Evolutionary conservation across 1,284 basidiomycete genomes (phyloP).

Genomic region (Puccinia coronata): DNA sequence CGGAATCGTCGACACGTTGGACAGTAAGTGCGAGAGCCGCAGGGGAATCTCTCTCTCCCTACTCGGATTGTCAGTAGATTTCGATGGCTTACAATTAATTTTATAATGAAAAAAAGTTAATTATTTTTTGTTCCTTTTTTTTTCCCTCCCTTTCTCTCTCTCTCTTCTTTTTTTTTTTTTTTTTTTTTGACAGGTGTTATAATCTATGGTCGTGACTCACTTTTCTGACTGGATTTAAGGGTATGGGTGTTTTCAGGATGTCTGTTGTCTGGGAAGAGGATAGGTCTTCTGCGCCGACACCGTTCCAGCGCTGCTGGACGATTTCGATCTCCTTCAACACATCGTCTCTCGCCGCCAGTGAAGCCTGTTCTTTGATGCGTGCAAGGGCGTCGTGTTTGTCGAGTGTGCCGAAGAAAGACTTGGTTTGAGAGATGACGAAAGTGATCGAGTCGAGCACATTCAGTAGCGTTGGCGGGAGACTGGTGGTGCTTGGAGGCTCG

Average conservation of each 20-base stretch:
- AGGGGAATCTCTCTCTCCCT: constrained; percentile 30
- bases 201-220: constrained; percentile 21
- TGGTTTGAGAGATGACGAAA: constrained; percentile 39
- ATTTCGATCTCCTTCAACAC: constrained; percentile 30
- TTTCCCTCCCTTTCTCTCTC: no score
- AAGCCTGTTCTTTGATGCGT: constrained; percentile 17
- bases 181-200: not conserved
- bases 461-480: constrained; percentile 22
- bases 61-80: constrained; percentile 36
- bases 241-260: not conserved
- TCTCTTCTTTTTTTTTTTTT: no score
- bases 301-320: constrained; percentile 19
- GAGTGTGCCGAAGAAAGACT: constrained; percentile 42
- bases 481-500: not conserved
- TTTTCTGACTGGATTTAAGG: constrained; percentile 42
- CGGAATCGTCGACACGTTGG: constrained; percentile 44
- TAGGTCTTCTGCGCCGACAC: not conserved
- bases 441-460: constrained; percentile 45
- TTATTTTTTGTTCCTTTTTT: no score
- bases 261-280: not conserved
- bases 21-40: constrained; percentile 40
- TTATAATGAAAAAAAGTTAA: not conserved
- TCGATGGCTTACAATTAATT: no score
- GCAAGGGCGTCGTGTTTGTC: constrained; percentile 29
- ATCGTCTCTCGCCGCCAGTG: not conserved